These are phyloP conservation scores for Yamadazyma dushanensis DNA, from an alignment of 1,139 yeast genomes.

Conservation along the genomic window DNA sequence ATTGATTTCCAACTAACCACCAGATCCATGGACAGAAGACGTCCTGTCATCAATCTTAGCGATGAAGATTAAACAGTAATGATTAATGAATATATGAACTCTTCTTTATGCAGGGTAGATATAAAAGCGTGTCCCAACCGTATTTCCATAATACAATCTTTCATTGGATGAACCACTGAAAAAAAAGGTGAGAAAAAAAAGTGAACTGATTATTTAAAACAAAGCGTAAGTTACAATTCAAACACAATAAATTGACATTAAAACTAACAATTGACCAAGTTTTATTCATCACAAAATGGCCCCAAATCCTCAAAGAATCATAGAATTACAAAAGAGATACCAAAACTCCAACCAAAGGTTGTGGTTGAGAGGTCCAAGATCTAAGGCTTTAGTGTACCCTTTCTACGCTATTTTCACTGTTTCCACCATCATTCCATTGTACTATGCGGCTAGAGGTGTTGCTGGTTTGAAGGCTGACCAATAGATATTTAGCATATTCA, in stretches of 20 bases:
- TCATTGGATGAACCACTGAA: conserved; percentile 12
- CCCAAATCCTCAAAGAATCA: conserved; percentile 60
- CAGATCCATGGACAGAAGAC: conserved; percentile 5
- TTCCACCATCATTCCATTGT: conserved; percentile 67
- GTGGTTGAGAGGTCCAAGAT: conserved; percentile 73
- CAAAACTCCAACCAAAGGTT: conserved; percentile 71
- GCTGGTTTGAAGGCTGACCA: conserved; percentile 60
- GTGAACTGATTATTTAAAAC: conserved; percentile 15
- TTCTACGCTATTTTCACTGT: conserved; percentile 84
- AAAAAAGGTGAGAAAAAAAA: conserved; percentile 9
- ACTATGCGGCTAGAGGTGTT: conserved; percentile 78
- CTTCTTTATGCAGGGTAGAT: background rate
- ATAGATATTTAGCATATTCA: conserved; percentile 1
- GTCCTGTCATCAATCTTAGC: conserved; percentile 3
- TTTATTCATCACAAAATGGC: conserved; percentile 32
- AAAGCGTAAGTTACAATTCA: conserved; percentile 6
- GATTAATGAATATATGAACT: background rate
- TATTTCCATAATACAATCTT: background rate
- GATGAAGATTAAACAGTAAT: conserved; percentile 2
- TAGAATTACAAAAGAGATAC: conserved; percentile 72
- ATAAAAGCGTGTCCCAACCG: conserved; percentile 1
- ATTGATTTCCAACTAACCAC: conserved; percentile 5
- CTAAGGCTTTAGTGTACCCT: conserved; percentile 82
- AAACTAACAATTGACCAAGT: conserved; percentile 4
- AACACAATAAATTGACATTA: background rate